phyloP scores from a whole-genome alignment of 2,329 filamentous ascomycete genomes.

The Truncatella angustata region DNA sequence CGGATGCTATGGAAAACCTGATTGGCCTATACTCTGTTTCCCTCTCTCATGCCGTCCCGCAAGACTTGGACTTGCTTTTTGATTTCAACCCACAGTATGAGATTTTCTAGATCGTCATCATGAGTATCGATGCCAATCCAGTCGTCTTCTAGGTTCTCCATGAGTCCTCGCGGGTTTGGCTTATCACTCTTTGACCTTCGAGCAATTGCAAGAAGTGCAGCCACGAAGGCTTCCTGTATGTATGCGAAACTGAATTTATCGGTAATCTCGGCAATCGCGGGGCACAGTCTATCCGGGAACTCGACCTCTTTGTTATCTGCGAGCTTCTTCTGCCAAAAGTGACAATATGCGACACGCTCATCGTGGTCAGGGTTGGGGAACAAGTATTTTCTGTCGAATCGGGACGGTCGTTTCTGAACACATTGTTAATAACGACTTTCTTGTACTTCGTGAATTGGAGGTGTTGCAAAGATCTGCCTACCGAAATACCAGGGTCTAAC shows the following conservation, averaged over 20 bases:
- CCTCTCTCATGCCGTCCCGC: slow-evolving; percentile 55
- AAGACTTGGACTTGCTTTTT: slow-evolving; percentile 62
- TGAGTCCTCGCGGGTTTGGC: slow-evolving; percentile 26
- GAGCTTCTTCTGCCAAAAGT: slow-evolving; percentile 61
- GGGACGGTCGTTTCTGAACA: slow-evolving; percentile 57
- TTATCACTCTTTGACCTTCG: slow-evolving; percentile 19
- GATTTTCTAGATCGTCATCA: slow-evolving; percentile 43
- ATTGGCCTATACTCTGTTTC: too few relatives aligned
- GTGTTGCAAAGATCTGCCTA: slow-evolving; percentile 27
- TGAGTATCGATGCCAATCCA: slow-evolving; percentile 34
- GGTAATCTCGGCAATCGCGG: slow-evolving; percentile 60
- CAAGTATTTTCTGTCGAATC: slow-evolving; percentile 66
- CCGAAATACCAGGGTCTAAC: slow-evolving; percentile 63
- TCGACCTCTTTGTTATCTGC: slow-evolving; percentile 54
- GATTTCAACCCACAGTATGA: slow-evolving; percentile 59
- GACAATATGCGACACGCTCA: slow-evolving; percentile 58
- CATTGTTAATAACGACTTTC: too few relatives aligned
- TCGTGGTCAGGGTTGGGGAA: slow-evolving; percentile 56
- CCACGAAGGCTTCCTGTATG: slow-evolving; percentile 68
- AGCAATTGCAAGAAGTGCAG: slow-evolving; percentile 59
- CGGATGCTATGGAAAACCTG: too few relatives aligned
- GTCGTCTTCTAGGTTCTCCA: slow-evolving; percentile 32
- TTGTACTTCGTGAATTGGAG: not conserved
- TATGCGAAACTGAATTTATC: slow-evolving; percentile 68
- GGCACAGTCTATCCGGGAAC: slow-evolving; percentile 58